A percentile compares a stretch with the other conserved stretches of the same genome.
Conservation (phyloP, 768 basidiomycete species). For the Favolaschia claudopus region DNA sequence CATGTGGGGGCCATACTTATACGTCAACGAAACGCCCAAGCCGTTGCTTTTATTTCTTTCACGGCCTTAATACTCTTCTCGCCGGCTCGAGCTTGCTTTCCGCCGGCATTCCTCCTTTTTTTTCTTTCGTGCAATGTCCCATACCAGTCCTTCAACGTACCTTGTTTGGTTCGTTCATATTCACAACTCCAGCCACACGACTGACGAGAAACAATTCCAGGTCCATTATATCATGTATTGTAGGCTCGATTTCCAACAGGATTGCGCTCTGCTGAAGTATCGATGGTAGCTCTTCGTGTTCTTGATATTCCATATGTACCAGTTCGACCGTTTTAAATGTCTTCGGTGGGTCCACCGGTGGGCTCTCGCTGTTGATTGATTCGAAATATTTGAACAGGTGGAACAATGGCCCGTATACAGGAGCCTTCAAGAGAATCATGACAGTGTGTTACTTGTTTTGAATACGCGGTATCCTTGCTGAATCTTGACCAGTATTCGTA, state of each 20-base stretch:
- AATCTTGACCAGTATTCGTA: slow-evolving; percentile 86
- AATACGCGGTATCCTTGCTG: background rate
- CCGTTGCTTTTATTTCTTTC: slow-evolving; percentile 22
- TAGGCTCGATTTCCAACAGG: slow-evolving; percentile 35
- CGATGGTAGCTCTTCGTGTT: slow-evolving; percentile 61
- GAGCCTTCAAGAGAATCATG: slow-evolving; percentile 88
- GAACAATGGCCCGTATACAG: slow-evolving; percentile 69
- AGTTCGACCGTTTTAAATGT: slow-evolving; percentile 81
- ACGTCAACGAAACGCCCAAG: no score
- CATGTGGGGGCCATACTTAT: no score
- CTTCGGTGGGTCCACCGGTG: slow-evolving; percentile 53
- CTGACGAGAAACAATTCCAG: no score
- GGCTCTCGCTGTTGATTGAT: background rate
- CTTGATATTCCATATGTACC: slow-evolving; percentile 78
- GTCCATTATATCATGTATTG: slow-evolving; percentile 58
- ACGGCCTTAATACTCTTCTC: slow-evolving; percentile 25
- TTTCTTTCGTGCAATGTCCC: slow-evolving; percentile 55
- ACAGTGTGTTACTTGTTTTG: slow-evolving; percentile 55
- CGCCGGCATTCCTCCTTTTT: slow-evolving; percentile 24
- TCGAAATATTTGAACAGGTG: slow-evolving; percentile 53
- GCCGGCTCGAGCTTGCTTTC: slow-evolving; percentile 32
- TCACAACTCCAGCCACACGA: no score
- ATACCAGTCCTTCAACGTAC: slow-evolving; percentile 64
- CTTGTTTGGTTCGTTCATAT: no score
- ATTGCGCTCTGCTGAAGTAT: background rate